These are phyloP conservation scores for Phytophthora tubulina DNA, from an alignment of 352 stramenopile species.

Conservation along the genomic window DNA sequence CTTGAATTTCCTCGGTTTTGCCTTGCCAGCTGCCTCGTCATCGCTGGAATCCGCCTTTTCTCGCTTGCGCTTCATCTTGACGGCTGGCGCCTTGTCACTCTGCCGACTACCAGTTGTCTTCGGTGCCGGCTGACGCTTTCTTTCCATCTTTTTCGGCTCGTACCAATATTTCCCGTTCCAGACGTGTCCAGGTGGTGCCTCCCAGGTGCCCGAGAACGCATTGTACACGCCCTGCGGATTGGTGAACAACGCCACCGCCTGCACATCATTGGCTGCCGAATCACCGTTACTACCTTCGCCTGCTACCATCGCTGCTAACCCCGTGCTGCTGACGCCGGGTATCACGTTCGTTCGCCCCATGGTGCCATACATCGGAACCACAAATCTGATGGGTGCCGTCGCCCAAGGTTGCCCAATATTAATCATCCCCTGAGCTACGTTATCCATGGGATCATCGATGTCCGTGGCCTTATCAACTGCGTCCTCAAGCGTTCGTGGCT, in stretches of 20 bases:
- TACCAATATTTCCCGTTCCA: conserved; percentile 8
- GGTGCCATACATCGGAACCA: not conserved
- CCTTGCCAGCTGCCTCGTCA: not conserved
- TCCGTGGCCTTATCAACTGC: conserved; percentile 1
- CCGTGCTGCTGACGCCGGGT: not conserved
- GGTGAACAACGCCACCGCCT: not conserved
- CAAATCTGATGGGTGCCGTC: not conserved
- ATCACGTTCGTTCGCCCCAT: not conserved
- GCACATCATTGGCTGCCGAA: too few relatives aligned
- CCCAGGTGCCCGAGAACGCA: not conserved
- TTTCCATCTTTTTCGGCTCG: not conserved
- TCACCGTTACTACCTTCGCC: too few relatives aligned
- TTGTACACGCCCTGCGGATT: conserved; percentile 1
- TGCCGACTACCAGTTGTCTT: too few relatives aligned
- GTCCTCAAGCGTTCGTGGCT: not conserved
- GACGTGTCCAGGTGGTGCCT: not conserved
- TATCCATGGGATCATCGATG: conserved; percentile 4
- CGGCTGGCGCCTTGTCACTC: not conserved
- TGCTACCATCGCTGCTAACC: too few relatives aligned
- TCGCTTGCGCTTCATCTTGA: not conserved
- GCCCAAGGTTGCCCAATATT: not conserved
- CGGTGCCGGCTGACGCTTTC: not conserved
- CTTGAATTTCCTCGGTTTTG: not conserved
- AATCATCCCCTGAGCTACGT: not conserved
- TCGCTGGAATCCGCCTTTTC: not conserved